Conservation (phyloP, 202 grass and related monocot genomes). For the Saccharum hybrid region DNA sequence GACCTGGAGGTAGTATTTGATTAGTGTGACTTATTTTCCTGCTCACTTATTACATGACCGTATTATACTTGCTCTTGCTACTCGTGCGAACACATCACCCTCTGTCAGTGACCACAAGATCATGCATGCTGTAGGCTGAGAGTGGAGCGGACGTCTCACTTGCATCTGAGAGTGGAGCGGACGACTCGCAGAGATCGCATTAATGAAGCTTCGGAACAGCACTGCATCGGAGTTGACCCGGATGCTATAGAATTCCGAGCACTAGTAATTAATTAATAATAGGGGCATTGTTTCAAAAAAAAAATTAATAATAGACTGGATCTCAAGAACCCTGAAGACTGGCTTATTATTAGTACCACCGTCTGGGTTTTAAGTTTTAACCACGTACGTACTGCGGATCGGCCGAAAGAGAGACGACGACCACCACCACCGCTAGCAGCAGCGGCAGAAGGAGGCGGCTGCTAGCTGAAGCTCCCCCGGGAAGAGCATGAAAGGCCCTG, state of each 20-base stretch:
- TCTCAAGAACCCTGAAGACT: neutral
- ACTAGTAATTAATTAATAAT: neutral
- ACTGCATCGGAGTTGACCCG: conserved; percentile 5
- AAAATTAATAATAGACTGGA: neutral
- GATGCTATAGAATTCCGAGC: neutral
- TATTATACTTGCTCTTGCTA: no score
- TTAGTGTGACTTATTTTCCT: no score
- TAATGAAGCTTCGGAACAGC: conserved; percentile 1
- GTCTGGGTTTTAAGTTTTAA: neutral
- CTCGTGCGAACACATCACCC: no score
- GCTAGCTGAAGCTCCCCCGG: neutral
- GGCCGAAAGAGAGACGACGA: neutral
- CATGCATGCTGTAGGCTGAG: no score
- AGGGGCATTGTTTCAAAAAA: neutral
- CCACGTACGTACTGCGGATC: neutral
- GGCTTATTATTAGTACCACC: neutral
- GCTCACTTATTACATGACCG: no score
- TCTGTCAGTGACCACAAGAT: no score
- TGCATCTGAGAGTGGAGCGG: no score
- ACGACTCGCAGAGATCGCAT: neutral
- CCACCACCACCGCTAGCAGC: neutral
- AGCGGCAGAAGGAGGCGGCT: neutral
- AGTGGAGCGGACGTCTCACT: no score
- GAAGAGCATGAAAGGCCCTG: conserved; percentile 15
- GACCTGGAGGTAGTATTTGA: no score